These are phyloP conservation scores for Leptodermis oblonga DNA, from an alignment of 257 asterid species.

Conservation along the genomic window DNA sequence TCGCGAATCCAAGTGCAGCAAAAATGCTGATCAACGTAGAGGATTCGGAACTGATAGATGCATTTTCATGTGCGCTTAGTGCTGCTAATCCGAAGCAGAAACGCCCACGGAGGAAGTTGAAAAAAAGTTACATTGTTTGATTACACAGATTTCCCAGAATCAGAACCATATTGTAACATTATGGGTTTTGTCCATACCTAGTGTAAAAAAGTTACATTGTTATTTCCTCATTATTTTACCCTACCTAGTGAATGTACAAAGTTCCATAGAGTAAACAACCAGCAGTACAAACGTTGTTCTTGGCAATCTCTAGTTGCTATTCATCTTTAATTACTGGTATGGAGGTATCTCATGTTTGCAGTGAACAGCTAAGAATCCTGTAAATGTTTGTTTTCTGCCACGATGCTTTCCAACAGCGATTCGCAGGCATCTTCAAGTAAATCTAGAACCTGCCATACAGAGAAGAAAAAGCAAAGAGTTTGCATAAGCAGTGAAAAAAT, in stretches of 20 bases:
- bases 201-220: too few relatives aligned
- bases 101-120: slow-evolving; percentile 54
- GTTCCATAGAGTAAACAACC: not conserved
- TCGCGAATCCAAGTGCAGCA: slow-evolving; percentile 65
- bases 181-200: not conserved
- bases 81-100: slow-evolving; percentile 63
- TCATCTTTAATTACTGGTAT: not conserved
- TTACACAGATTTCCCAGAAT: not conserved
- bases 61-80: slow-evolving; percentile 44
- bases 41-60: slow-evolving; percentile 58
- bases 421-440: slow-evolving; percentile 87
- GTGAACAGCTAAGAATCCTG: slow-evolving; percentile 15
- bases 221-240: not conserved
- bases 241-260: not conserved
- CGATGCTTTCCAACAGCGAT: slow-evolving; percentile 53
- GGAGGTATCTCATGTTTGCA: not conserved
- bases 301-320: not conserved
- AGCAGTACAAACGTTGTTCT: not conserved
- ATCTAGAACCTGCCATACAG: slow-evolving; percentile 66
- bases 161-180: not conserved
- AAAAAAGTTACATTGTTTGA: slow-evolving; percentile 62
- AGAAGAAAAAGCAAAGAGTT: not conserved
- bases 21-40: slow-evolving; percentile 57
- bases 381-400: slow-evolving; percentile 25
- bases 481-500: not conserved